Percentiles rank a stretch among this genome's conserved stretches.
phyloP scores from a whole-genome alignment of 345 rosid genomes.

The Aquilaria sinensis region DNA sequence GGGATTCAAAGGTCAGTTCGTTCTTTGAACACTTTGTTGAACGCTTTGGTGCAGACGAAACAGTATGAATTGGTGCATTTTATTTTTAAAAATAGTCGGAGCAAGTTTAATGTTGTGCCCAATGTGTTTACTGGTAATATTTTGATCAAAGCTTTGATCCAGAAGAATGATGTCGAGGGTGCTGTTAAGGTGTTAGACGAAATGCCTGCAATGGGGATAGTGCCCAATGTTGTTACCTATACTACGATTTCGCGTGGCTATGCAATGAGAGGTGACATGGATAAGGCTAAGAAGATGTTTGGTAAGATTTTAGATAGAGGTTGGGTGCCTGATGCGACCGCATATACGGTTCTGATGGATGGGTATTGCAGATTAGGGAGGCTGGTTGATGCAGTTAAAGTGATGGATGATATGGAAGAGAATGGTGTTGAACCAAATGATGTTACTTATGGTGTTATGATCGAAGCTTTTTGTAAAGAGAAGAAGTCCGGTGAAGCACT shows the following conservation, averaged over 20 bases:
- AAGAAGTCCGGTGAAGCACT: constrained; percentile 65
- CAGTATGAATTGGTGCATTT: constrained; percentile 50
- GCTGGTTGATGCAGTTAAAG: constrained; percentile 62
- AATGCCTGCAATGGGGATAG: constrained; percentile 77
- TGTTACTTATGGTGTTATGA: constrained; percentile 82
- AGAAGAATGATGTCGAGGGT: constrained; percentile 49
- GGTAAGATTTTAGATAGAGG: constrained; percentile 62
- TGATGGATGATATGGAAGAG: constrained; percentile 88
- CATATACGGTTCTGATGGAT: constrained; percentile 65
- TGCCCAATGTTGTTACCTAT: constrained; percentile 66
- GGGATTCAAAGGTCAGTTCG: constrained; percentile 61
- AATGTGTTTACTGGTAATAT: constrained; percentile 73
- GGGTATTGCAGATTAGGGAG: constrained; percentile 70
- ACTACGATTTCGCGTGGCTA: constrained; percentile 76
- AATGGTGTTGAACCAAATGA: constrained; percentile 72
- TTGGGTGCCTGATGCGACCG: constrained; percentile 79
- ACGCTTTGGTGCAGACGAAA: constrained; percentile 65
- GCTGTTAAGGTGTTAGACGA: constrained; percentile 65
- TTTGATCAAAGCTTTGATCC: constrained; percentile 61
- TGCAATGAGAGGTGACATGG: constrained; percentile 65
- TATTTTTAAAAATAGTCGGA: constrained; percentile 44
- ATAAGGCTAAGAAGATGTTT: constrained; percentile 52
- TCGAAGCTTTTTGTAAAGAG: constrained; percentile 60
- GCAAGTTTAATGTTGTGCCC: constrained; percentile 50
- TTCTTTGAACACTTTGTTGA: constrained; percentile 72